Base-by-base conservation (phyloP, 768 basidiomycete genomes). In the Cystobasidium ongulense region DNA sequence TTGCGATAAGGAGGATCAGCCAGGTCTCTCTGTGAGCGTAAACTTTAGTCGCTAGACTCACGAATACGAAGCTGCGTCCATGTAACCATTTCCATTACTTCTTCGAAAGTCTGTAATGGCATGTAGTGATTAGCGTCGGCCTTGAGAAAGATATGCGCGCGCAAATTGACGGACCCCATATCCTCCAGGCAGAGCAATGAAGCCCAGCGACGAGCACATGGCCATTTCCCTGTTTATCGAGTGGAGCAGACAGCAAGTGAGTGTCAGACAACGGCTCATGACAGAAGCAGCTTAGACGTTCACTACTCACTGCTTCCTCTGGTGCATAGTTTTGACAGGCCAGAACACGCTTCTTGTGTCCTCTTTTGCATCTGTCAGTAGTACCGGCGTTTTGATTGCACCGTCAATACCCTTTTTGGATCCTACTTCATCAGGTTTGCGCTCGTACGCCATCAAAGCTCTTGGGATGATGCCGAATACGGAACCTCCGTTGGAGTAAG, bases 31-130 rank as follows among this genome's bases (percentile, higher is more conserved):
- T 52, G 66, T 39, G 35, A 63, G n/a, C 43, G 41, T 1, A 43
- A 36, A 65, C 61, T 1, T 10, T 1, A 18, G 33, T 53, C 53
- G 8, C 10, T 4, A 31, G 8, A 21, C 57, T 59, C 33, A 80
- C 92, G 90, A 52, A 94, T 89, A 23, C 89, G 89, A 4, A 96
- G 81, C 79, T 97, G 95, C 23, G 90, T 90, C 95, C 95, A 99
- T 0, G 94, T 96, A 17, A 88, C 86, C 75, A 91, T 93, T 81
- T 98, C 95, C 27, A 80, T 74, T 35, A 88, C 90, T 85, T 97
- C 95, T 82, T 99, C 96, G 76, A 92, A 91, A 0, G 94, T 97
- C 54, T 67, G 29, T 31, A n/a, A n/a, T n/a, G n/a, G n/a, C 11
- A 50, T 27, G 25, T 21, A 43, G 41, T 38, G 18, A 15, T 35